Evolutionary conservation across 2,329 filamentous ascomycete species (phyloP).

Genomic region (Hypoxylon sp.): DNA sequence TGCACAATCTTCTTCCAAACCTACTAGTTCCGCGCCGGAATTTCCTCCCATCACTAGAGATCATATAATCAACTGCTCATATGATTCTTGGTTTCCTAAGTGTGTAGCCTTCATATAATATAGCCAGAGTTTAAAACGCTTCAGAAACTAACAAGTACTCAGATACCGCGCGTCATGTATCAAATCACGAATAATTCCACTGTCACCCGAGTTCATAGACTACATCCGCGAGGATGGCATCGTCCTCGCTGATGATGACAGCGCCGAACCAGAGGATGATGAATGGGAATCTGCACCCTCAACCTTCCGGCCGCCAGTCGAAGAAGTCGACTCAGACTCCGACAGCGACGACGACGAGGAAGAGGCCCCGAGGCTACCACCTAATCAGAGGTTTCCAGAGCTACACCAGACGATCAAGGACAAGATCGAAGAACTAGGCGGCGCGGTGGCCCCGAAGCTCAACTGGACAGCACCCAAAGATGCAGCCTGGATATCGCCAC

Average conservation of each 20-base stretch:
- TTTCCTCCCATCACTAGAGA: constrained; percentile 88
- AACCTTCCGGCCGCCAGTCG: constrained; percentile 53
- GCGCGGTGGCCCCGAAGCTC: constrained; percentile 89
- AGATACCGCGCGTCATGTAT: constrained; percentile 86
- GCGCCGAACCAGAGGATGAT: constrained; percentile 70
- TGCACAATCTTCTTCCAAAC: constrained; percentile 39
- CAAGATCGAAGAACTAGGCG: constrained; percentile 85
- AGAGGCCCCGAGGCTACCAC: constrained; percentile 63
- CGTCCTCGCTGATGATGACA: constrained; percentile 81
- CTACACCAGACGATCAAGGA: constrained; percentile 83
- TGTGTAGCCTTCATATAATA: constrained; percentile 57
- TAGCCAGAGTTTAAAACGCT: too few species aligned
- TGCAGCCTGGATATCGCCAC: constrained; percentile 88
- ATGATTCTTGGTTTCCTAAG: constrained; percentile 90
- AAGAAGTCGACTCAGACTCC: constrained; percentile 63
- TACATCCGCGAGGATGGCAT: constrained; percentile 96
- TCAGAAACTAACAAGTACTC: constrained; percentile 32
- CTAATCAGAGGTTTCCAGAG: constrained; percentile 74
- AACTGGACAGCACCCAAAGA: constrained; percentile 99
- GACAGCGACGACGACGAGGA: constrained; percentile 70
- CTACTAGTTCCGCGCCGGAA: constrained; percentile 43
- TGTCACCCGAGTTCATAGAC: constrained; percentile 81
- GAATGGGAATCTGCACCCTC: constrained; percentile 66
- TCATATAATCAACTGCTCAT: constrained; percentile 95
- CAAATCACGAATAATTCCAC: constrained; percentile 86